Evolutionary conservation across 176 grass and related monocot genomes (phyloP).

Genomic region (Zea luxurians): DNA sequence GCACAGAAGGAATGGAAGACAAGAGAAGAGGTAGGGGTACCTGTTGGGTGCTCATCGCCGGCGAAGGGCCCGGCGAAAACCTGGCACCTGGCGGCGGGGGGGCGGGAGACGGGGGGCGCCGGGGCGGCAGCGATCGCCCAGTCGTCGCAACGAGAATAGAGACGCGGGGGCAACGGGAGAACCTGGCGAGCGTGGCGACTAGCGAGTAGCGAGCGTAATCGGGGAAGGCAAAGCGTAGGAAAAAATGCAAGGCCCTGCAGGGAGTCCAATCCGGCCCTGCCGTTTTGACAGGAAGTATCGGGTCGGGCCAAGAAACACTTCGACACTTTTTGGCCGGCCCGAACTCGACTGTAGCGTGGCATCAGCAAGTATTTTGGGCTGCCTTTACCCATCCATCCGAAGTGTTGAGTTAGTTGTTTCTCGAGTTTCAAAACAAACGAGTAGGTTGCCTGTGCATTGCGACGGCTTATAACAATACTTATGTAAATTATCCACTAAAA

Average conservation of each 20-base stretch:
- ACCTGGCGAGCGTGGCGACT: background rate
- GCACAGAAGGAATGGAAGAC: background rate
- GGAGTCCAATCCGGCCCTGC: too few relatives aligned
- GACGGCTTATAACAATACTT: too few relatives aligned
- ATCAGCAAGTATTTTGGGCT: background rate
- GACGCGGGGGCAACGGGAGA: background rate
- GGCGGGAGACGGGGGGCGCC: too few relatives aligned
- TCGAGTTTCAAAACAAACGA: too few relatives aligned
- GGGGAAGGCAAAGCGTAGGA: too few relatives aligned
- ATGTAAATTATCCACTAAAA: too few relatives aligned
- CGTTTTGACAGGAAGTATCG: background rate
- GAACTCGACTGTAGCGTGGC: background rate
- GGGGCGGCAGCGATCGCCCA: background rate
- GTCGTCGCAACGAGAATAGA: background rate
- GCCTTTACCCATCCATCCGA: too few relatives aligned
- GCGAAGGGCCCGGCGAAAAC: background rate
- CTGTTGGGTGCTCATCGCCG: background rate
- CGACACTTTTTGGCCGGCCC: background rate
- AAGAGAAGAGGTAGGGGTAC: background rate
- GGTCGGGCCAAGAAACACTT: background rate
- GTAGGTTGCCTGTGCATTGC: too few relatives aligned
- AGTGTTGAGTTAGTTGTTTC: too few relatives aligned
- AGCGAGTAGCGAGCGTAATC: background rate
- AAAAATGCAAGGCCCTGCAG: background rate
- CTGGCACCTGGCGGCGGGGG: background rate